These are phyloP conservation scores for Ogataea methylovora DNA, from an alignment of 805 yeast genomes.

Conservation along the genomic window DNA sequence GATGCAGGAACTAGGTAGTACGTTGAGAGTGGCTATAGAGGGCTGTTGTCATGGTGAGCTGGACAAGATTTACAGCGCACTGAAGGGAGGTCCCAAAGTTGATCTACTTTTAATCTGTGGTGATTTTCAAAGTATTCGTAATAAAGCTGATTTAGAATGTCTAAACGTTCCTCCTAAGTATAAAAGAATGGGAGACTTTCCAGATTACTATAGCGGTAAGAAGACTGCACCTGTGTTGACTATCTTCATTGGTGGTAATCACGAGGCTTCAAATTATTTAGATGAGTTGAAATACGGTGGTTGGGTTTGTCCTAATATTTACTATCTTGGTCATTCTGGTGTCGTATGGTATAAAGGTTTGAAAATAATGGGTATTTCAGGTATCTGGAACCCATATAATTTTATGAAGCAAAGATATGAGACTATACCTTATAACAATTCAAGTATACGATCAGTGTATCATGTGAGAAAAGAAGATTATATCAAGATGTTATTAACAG, in stretches of 20 bases:
- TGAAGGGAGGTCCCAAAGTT: conserved; percentile 21
- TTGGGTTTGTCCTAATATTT: conserved; percentile 85
- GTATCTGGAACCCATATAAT: conserved; percentile 60
- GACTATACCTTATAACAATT: conserved; percentile 38
- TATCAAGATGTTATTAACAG: conserved; percentile 42
- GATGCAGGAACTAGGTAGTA: too few relatives aligned
- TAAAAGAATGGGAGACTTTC: conserved; percentile 70
- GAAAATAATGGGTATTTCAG: conserved; percentile 75
- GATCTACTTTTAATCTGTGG: conserved; percentile 78
- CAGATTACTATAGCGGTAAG: conserved; percentile 54
- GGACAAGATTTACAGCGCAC: conserved; percentile 41
- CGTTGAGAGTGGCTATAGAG: conserved; percentile 57
- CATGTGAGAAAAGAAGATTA: conserved; percentile 67
- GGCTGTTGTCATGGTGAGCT: conserved; percentile 91
- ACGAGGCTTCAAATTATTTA: conserved; percentile 79
- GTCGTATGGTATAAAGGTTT: conserved; percentile 70
- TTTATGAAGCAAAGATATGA: conserved; percentile 34
- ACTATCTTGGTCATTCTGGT: conserved; percentile 74
- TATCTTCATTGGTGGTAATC: conserved; percentile 89
- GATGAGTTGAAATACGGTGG: conserved; percentile 78
- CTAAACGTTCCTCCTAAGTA: conserved; percentile 79
- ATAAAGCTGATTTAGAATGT: conserved; percentile 52
- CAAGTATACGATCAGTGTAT: conserved; percentile 51
- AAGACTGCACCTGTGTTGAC: conserved; percentile 68
- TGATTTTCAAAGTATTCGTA: conserved; percentile 81